Evolutionary conservation across 306 rosid genomes (phyloP).

Genomic region (Begonia fuchsioides): DNA sequence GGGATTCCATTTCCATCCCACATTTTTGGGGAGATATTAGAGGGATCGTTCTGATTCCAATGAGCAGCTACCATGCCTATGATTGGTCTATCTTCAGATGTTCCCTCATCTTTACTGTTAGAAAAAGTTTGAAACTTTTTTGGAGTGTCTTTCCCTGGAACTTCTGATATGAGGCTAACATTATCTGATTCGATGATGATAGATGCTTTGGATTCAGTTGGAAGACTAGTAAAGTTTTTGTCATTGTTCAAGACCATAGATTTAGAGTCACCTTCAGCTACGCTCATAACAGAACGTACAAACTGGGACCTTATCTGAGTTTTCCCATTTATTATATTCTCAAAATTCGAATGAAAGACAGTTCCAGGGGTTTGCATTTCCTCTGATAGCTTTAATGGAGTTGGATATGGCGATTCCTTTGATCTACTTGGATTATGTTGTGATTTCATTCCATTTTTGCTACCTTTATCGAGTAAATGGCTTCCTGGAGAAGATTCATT

Average conservation of each 20-base stretch:
- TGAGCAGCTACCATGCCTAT: conserved; percentile 67
- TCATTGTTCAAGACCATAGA: conserved; percentile 30
- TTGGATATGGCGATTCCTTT: conserved; percentile 53
- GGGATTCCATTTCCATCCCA: conserved; percentile 89
- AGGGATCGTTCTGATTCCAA: conserved; percentile 47
- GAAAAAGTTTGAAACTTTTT: conserved; percentile 15
- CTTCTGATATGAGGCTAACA: conserved; percentile 24
- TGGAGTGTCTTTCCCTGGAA: conserved; percentile 13
- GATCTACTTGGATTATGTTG: conserved; percentile 33
- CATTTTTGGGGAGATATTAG: conserved; percentile 49
- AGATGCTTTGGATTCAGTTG: conserved; percentile 29
- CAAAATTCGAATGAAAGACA: conserved; percentile 34
- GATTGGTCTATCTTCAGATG: conserved; percentile 57
- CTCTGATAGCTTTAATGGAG: conserved; percentile 64
- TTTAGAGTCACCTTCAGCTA: conserved; percentile 25
- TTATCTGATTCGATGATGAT: conserved; percentile 25
- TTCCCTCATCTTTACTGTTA: conserved; percentile 21
- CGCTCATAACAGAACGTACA: conserved; percentile 36
- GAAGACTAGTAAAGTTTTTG: conserved; percentile 25
- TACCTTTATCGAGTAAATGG: conserved; percentile 4
- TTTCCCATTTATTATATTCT: conserved; percentile 31
- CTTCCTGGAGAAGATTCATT: conserved; percentile 23
- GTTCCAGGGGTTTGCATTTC: conserved; percentile 99
- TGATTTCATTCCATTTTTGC: conserved; percentile 20
- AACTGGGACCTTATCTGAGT: conserved; percentile 55